Evolutionary conservation across 2,329 filamentous ascomycete genomes (phyloP), one percentile per base, ranked within the genome.

Genomic region (Curvularia sp.): DNA sequence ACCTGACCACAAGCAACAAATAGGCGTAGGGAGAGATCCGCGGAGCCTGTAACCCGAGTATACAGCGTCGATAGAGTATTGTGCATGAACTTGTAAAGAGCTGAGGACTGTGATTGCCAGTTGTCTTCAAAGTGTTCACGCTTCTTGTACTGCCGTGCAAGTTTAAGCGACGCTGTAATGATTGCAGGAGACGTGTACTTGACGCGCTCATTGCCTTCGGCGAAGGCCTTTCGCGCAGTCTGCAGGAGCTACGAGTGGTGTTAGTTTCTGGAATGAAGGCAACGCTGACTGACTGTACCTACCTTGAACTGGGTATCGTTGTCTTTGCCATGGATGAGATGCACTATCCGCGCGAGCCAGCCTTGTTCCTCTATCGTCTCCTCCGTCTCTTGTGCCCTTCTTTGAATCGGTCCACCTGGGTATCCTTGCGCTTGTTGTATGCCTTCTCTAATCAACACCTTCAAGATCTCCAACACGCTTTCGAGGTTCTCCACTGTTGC

Each of bases 311-410:
- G 95, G 0, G 90, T 96, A 69, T 97, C 92, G 71, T 98, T 98
- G 74, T 96, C 87, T 34, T 91, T 83, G 43, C 87, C 90, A 56
- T 92, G 84, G 51, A 99, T 86, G 55, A 97, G 82, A 79, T 99
- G 95, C 18, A 97, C 88, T 72, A 99, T 89, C 68, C 95, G 86
- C 34, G 95, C 95, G 53, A 99, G 83, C 93, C 93, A 97, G 50
- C 95, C 95, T 81, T 99, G 95, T 79, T 99, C 95, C 78, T 99
- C 94, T 71, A 98, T 88, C 0, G 94, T 98, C 80, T 99, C 96
- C 61, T 99, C 95, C 0, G 95, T 98, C 81, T 99, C 96, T 46
- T 86, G 82, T 19, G 87, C 86, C 61, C 92, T 88, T 63, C 92
- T 84, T 72, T 94, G 91, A 13, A 83, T 79, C 5, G 90, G 87